Evolutionary conservation across 768 basidiomycete genomes (phyloP), one percentile per base, ranked within the genome.

Genomic region (Tulasnella sp.): DNA sequence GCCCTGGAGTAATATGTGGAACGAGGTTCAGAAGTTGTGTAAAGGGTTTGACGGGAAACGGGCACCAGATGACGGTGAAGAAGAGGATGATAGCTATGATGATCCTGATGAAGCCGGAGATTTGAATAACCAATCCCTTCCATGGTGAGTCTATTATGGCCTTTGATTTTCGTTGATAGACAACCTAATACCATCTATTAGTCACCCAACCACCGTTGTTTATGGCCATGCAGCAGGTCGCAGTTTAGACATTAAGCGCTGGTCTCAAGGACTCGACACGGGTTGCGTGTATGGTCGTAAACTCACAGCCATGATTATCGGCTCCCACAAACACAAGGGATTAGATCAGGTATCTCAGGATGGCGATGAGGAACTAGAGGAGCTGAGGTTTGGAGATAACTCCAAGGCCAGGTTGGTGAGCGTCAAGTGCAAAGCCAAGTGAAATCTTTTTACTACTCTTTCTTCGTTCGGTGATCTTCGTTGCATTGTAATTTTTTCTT

Each of bases 161-260:
- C 22, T 40, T 37, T n/a, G 43, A 40, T 13, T 43, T 53, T 46
- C 57, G 39, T 27, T 58, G 28, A 56, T 53, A 45, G 53, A 48
- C 9, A 61, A 60, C 45, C 58, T 61, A 4, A 57, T 62, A 31
- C 31, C 57, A 4, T 61, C 82, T 8, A 75, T 76, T 4, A 89
- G 86, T 58, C 73, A 76, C 58, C 83, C 87, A 1, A 71, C 77
- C 0, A 83, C 75, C 33, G 78, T 88, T n/a, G 65, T 93, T 5
- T 95, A 93, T 63, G 92, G 89, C 0, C 92, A 95, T 60, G 73
- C 79, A 6, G 90, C 91, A 4, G 68, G 73, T 3, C 71, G 85
- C 24, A 86, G 84, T 10, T 70, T 95, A 10, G 87, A 91, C 62
- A 64, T 89, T 57, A 81, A 83, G 55, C 71, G 83, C 19, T 93